These are phyloP conservation scores for Geranium rotundifolium DNA, from an alignment of 345 rosid genomes.

Conservation along the genomic window DNA sequence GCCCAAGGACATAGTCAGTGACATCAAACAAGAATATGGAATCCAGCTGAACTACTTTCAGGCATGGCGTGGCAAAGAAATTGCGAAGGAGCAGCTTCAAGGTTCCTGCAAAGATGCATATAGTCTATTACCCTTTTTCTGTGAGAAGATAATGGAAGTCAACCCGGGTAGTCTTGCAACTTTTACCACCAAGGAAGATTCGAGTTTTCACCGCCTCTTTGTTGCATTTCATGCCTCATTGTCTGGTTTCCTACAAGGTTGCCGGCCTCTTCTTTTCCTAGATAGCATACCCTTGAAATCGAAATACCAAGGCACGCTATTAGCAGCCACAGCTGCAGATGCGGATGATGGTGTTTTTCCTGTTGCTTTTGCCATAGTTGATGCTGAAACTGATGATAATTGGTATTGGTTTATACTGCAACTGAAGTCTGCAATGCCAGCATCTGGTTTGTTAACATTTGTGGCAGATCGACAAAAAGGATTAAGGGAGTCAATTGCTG, in stretches of 20 bases:
- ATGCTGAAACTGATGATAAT: constrained; percentile 62
- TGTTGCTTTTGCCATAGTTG: constrained; percentile 76
- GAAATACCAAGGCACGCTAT: constrained; percentile 76
- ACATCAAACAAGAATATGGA: constrained; percentile 80
- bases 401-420: constrained; percentile 95
- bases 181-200: constrained; percentile 79
- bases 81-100: constrained; percentile 91
- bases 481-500: constrained; percentile 52
- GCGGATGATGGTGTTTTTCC: constrained; percentile 77
- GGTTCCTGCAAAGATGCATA: constrained; percentile 91
- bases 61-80: constrained; percentile 97
- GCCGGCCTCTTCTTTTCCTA: constrained; percentile 86
- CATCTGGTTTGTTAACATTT: constrained; percentile 58
- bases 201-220: constrained; percentile 85
- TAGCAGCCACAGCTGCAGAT: constrained; percentile 84
- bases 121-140: constrained; percentile 60
- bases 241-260: constrained; percentile 65
- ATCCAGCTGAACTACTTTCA: constrained; percentile 83
- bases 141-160: constrained; percentile 73
- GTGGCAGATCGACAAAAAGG: constrained; percentile 78
- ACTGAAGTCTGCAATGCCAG: constrained; percentile 50
- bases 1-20: constrained; percentile 85
- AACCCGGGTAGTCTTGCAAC: constrained; percentile 84
- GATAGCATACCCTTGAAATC: constrained; percentile 73
- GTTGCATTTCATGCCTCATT: constrained; percentile 76